Conservation (phyloP, 2,329 filamentous ascomycete species). For the Saccharata proteae region DNA sequence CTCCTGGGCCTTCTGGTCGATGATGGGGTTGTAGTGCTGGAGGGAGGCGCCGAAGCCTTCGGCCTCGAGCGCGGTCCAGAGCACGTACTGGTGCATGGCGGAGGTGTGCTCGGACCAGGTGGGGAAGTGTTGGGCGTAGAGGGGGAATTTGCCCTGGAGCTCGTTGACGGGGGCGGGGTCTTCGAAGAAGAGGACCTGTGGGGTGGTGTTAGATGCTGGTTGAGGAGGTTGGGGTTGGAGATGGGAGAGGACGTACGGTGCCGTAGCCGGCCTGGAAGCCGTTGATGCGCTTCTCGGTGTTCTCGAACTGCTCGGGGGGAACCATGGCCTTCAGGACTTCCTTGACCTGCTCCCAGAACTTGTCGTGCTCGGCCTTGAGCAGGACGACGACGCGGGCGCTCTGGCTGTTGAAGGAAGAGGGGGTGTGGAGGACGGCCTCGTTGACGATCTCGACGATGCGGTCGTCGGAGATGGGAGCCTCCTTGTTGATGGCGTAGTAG, state of each 20-base stretch:
- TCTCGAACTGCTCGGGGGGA: constrained; percentile 49
- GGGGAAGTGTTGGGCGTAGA: constrained; percentile 71
- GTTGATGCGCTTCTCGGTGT: constrained; percentile 37
- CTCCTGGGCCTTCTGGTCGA: constrained; percentile 58
- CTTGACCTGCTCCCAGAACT: constrained; percentile 67
- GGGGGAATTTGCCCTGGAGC: constrained; percentile 56
- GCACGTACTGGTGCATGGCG: constrained; percentile 69
- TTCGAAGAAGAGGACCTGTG: constrained; percentile 71
- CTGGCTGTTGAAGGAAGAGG: constrained; percentile 83
- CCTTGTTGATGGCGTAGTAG: constrained; percentile 55
- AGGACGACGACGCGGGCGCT: constrained; percentile 67
- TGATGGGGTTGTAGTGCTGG: constrained; percentile 85
- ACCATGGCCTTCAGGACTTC: constrained; percentile 57
- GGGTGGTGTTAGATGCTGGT: neutral
- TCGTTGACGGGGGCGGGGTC: constrained; percentile 55
- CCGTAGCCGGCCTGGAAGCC: constrained; percentile 63
- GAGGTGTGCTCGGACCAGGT: constrained; percentile 63
- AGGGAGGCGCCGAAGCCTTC: constrained; percentile 81
- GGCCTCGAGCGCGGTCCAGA: constrained; percentile 73
- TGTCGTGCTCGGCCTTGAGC: constrained; percentile 70
- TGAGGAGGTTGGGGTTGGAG: neutral
- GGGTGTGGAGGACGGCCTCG: constrained; percentile 52
- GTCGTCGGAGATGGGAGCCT: constrained; percentile 44
- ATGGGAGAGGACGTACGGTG: constrained; percentile 44
- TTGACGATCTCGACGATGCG: constrained; percentile 52